Evolutionary conservation across 345 rosid genomes (phyloP).

Genomic region (Rhodamnia rubescens): DNA sequence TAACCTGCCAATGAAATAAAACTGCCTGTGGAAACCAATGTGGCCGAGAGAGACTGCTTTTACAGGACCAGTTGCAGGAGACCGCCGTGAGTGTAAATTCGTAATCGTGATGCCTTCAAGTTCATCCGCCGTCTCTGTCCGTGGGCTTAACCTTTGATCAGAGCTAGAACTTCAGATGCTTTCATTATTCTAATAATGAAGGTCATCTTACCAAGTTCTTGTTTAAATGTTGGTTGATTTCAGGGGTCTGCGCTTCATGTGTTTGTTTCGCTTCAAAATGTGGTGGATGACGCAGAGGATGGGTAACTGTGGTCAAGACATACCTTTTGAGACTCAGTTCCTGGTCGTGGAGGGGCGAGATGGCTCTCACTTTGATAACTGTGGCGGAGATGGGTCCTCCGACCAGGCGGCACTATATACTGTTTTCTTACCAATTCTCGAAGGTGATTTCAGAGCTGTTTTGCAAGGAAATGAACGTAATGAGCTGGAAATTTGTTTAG

Average conservation of each 20-base stretch:
- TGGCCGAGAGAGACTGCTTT: not conserved
- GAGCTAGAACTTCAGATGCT: not conserved
- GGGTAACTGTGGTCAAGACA: slow-evolving; percentile 42
- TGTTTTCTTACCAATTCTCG: slow-evolving; percentile 51
- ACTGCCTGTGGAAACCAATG: not conserved
- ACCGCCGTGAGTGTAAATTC: not conserved
- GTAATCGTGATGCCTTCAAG: not conserved
- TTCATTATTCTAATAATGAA: not conserved
- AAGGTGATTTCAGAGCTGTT: slow-evolving; percentile 62
- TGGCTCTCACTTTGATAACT: slow-evolving; percentile 26
- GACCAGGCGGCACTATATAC: slow-evolving; percentile 21
- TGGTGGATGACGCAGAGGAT: slow-evolving; percentile 86
- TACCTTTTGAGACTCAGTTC: slow-evolving; percentile 63
- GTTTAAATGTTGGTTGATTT: not conserved
- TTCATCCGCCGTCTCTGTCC: not conserved
- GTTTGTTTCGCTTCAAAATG: slow-evolving; percentile 53
- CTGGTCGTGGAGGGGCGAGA: slow-evolving; percentile 34
- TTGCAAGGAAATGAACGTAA: slow-evolving; percentile 50
- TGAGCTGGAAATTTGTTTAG: slow-evolving; percentile 57
- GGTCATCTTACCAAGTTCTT: not conserved
- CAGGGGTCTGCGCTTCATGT: slow-evolving; percentile 63
- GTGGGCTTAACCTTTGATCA: not conserved
- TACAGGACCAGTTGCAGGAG: not conserved
- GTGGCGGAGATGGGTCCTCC: not conserved
- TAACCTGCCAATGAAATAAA: not conserved